Evolutionary conservation across 306 rosid genomes (phyloP).

Genomic region (Arachis stenosperma): DNA sequence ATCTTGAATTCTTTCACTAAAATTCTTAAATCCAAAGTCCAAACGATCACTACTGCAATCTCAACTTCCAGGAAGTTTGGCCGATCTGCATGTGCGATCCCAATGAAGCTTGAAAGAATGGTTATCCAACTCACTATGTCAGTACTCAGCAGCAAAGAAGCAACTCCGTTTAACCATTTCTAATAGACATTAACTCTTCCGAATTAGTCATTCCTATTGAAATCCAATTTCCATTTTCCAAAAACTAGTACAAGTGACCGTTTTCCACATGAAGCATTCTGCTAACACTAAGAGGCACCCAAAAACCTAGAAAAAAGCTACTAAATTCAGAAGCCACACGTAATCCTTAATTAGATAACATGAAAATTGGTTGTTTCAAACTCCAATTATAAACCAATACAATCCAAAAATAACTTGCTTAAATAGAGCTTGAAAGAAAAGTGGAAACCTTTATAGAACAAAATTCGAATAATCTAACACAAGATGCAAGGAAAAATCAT

Average conservation of each 20-base stretch:
- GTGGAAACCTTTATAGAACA: not conserved
- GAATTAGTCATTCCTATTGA: not conserved
- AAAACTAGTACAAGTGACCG: not conserved
- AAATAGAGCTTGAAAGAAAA: not conserved
- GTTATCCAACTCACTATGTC: not conserved
- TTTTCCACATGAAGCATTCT: not conserved
- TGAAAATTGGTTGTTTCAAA: not conserved
- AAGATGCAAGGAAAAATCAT: not conserved
- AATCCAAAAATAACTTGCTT: not conserved
- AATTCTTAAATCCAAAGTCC: conserved; percentile 9
- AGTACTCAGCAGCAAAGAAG: not conserved
- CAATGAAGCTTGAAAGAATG: not conserved
- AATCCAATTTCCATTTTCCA: not conserved
- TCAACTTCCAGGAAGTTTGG: not conserved
- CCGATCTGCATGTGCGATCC: not conserved
- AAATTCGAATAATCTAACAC: not conserved
- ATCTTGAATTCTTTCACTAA: not conserved
- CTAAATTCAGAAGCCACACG: not conserved
- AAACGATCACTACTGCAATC: not conserved
- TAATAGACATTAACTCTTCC: not conserved
- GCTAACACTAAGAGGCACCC: not conserved
- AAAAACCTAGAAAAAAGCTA: no score
- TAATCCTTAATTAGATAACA: no score
- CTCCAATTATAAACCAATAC: not conserved
- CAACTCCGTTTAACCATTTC: not conserved